Conservation (phyloP, 2,329 filamentous ascomycete genomes). For the Trichothecium roseum region DNA sequence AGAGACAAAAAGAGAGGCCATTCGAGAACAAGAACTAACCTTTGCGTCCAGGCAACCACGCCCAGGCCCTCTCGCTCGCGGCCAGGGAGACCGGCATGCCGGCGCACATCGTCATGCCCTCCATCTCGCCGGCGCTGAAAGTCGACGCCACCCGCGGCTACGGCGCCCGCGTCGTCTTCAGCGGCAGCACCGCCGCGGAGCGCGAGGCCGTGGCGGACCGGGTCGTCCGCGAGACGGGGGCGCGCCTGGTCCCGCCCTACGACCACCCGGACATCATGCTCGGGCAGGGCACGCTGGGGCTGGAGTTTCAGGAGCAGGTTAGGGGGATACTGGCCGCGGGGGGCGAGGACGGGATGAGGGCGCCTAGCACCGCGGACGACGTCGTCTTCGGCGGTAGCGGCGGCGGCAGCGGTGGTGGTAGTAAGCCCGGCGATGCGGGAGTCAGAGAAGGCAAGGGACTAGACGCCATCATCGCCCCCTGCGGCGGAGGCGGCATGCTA, state of each 20-base stretch:
- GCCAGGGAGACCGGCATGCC: constrained; percentile 63
- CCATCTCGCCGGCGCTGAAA: constrained; percentile 76
- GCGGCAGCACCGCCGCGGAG: constrained; percentile 69
- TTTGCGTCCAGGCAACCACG: constrained; percentile 68
- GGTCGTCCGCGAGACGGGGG: constrained; percentile 62
- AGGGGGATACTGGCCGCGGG: constrained; percentile 33
- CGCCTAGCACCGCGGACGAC: constrained; percentile 9
- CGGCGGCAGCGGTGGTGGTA: constrained; percentile 1
- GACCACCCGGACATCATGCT: constrained; percentile 88
- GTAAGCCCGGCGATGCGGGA: not conserved
- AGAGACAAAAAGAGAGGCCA: too few relatives aligned
- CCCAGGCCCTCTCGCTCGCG: constrained; percentile 82
- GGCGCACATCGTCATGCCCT: constrained; percentile 86
- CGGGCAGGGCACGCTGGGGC: constrained; percentile 79
- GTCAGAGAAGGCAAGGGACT: constrained; percentile 22
- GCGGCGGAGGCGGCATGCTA: constrained; percentile 83
- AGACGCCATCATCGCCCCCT: constrained; percentile 69
- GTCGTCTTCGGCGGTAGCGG: constrained; percentile 10
- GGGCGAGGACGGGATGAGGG: constrained; percentile 6
- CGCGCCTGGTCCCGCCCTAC: constrained; percentile 77
- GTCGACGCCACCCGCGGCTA: constrained; percentile 73
- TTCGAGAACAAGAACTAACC: too few relatives aligned
- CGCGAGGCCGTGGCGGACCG: constrained; percentile 66
- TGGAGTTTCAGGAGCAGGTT: constrained; percentile 75
- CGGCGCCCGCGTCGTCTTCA: constrained; percentile 70